Conservation (phyloP, 495 filamentous ascomycete species). For the Lophiotrema nucula region DNA sequence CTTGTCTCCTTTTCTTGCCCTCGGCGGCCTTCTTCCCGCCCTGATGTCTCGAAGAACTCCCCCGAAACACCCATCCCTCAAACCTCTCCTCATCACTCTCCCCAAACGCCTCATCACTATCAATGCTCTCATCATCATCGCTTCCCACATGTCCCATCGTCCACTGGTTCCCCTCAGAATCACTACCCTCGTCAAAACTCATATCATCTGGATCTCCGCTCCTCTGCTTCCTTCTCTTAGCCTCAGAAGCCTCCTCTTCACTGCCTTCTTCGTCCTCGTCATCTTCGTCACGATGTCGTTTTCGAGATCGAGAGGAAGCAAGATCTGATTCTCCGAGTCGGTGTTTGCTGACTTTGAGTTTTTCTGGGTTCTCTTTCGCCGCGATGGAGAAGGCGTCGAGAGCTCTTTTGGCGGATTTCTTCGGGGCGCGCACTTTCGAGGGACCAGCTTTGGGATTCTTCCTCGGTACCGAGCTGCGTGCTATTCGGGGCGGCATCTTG, state of each 20-base stretch:
- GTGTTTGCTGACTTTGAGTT: conserved; percentile 52
- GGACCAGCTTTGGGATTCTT: conserved; percentile 20
- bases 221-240: conserved; percentile 44
- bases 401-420: conserved; percentile 52
- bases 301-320: conserved; percentile 42
- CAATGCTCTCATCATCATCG: conserved; percentile 57
- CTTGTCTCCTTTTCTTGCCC: conserved; percentile 34
- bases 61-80: conserved; percentile 42
- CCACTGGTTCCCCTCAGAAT: conserved; percentile 90
- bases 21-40: conserved; percentile 37
- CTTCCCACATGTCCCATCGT: conserved; percentile 66
- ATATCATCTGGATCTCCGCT: conserved; percentile 40
- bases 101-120: conserved; percentile 92
- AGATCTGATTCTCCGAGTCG: conserved; percentile 60
- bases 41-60: conserved; percentile 36
- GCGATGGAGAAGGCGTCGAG: conserved; percentile 87
- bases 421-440: conserved; percentile 32
- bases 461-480: conserved; percentile 25
- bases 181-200: conserved; percentile 59
- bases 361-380: conserved; percentile 56
- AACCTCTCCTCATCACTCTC: conserved; percentile 55
- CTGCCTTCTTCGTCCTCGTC: conserved; percentile 55
- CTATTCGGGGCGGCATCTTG: conserved; percentile 34
- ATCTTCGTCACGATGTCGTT: conserved; percentile 43
- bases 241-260: conserved; percentile 28